Conservation (phyloP, 2,329 filamentous ascomycete genomes). For the Massarina eburnea region DNA sequence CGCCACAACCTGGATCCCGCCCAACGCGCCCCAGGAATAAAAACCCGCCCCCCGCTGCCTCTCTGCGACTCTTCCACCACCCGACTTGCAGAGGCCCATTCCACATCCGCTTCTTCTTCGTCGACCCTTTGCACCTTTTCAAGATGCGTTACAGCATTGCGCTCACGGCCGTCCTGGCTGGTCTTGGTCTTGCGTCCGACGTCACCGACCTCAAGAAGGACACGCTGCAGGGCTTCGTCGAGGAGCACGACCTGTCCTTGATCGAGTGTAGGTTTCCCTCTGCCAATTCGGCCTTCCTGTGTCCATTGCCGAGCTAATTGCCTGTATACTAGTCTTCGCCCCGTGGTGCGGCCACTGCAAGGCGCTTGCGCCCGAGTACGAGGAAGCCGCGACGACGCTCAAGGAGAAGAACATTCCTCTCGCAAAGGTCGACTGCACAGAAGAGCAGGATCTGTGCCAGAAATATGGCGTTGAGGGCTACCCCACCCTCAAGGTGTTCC, state of each 20-base stretch:
- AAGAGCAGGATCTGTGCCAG: conserved; percentile 88
- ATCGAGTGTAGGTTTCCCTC: conserved; percentile 76
- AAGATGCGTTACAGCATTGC: conserved; percentile 40
- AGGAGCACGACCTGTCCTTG: conserved; percentile 82
- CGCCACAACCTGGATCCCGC: conserved; percentile 22
- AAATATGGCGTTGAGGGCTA: conserved; percentile 92
- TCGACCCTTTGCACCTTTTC: conserved; percentile 9
- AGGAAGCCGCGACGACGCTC: conserved; percentile 78
- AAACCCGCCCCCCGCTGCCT: conserved; percentile 9
- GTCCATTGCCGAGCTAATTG: conserved; percentile 41
- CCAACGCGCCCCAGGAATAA: conserved; percentile 5
- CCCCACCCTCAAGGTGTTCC: conserved; percentile 99
- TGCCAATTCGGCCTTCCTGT: neutral
- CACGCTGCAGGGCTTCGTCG: conserved; percentile 84
- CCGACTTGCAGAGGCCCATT: conserved; percentile 19
- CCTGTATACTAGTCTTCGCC: conserved; percentile 78
- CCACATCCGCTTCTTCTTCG: conserved; percentile 4
- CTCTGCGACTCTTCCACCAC: conserved; percentile 18
- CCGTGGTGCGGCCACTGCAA: conserved; percentile 99
- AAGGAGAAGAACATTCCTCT: conserved; percentile 87
- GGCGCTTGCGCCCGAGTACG: conserved; percentile 90
- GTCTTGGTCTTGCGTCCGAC: conserved; percentile 70
- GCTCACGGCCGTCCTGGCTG: conserved; percentile 52
- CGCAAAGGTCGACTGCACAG: conserved; percentile 92
- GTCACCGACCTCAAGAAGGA: conserved; percentile 83